These are phyloP conservation scores for Fusarium paranaense DNA, from an alignment of 2,329 filamentous ascomycete genomes.

Conservation along the genomic window DNA sequence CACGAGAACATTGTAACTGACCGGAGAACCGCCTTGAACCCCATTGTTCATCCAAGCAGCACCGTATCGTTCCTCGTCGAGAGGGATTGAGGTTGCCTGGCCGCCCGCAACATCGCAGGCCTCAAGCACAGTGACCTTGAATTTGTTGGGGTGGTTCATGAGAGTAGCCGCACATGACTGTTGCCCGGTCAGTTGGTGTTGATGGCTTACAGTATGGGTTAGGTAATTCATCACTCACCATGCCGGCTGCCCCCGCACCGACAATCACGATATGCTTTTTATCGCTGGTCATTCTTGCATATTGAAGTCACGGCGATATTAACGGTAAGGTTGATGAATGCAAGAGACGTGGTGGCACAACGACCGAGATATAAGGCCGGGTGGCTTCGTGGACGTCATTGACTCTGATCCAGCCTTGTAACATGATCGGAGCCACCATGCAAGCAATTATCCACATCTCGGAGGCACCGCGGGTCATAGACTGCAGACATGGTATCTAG, in stretches of 20 bases:
- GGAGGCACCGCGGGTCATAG: background rate
- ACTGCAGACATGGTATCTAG: background rate
- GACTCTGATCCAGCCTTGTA: conserved; percentile 1
- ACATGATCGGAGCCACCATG: background rate
- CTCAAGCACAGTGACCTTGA: conserved; percentile 73
- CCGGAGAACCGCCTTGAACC: conserved; percentile 68
- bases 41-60: conserved; percentile 72
- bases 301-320: background rate
- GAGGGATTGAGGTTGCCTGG: conserved; percentile 69
- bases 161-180: conserved; percentile 75
- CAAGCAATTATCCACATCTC: background rate
- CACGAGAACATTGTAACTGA: conserved; percentile 14
- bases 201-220: background rate
- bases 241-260: conserved; percentile 72
- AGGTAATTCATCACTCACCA: conserved; percentile 52
- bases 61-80: conserved; percentile 67
- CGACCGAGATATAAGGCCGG: background rate
- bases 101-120: conserved; percentile 68
- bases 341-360: background rate
- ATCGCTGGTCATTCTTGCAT: background rate
- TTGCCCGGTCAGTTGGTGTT: background rate
- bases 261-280: conserved; percentile 67
- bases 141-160: conserved; percentile 72
- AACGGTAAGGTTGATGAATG: background rate
- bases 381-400: conserved; percentile 33